Evolutionary conservation across 352 stramenopile genomes (phyloP), one percentile per base, ranked within the genome.

Genomic region (Phytophthora palmivora): DNA sequence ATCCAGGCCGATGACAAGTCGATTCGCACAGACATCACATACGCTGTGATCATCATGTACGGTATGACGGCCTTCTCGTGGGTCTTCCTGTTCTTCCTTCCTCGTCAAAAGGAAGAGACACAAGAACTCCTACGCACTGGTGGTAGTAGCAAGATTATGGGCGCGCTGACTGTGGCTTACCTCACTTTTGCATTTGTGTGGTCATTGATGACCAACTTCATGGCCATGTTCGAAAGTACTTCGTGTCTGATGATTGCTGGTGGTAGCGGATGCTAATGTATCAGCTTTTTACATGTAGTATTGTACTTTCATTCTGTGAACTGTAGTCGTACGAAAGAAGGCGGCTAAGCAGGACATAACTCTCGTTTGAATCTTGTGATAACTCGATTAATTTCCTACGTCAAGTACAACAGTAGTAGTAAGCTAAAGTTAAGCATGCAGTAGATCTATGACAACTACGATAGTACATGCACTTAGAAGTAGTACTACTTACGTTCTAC

Each of bases 31-130:
- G 75, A 71, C n/a, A 60, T 76, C 22, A 63, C 68, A 15, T 76
- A 69, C 22, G 37, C 50, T 2, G 45, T 74, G 11, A 33, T 76
- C 18, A 80, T 81, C 45, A 67, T 63, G 47, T 78, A 74, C 57
- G 42, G 28, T 11, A 43, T 51, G 39, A 80, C 64, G 34, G 21
- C 77, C n/a, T 58, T 67, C 44, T 59, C 62, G 24, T 66, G 76
- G 39, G 34, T 66, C 4, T 73, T 71, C 32, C 43, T 84, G 18
- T 19, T 67, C 19, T 46, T 77, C 51, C 50, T 82, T 9, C 73
- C 72, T 2, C 26, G 24, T 11, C 72, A 81, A 45, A 78, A 78
- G 61, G 57, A 62, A 18, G 64, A 53, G 19, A 74, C 58, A 16
- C 67, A 72, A 33, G 37, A 58, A n/a, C 58, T 78, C 7, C 16